Conservation (phyloP, 768 basidiomycete genomes). For the Gymnopilus junonius region DNA sequence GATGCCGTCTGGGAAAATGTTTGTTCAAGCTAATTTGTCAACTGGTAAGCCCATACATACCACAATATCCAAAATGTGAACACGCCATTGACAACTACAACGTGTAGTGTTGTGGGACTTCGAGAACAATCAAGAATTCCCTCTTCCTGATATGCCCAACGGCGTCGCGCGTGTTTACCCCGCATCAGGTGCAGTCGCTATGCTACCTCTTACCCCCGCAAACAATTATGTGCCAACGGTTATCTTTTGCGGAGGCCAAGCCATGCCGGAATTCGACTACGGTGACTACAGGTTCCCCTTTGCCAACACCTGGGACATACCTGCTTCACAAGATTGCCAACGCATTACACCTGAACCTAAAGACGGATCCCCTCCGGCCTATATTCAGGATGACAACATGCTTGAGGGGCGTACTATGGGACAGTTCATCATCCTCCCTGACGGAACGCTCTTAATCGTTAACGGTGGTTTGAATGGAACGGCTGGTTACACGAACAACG, state of each 20-base stretch:
- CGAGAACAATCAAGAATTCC: slow-evolving; percentile 56
- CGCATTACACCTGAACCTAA: slow-evolving; percentile 85
- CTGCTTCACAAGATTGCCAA: slow-evolving; percentile 75
- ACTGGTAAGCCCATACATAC: slow-evolving; percentile 52
- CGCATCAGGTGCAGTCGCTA: slow-evolving; percentile 84
- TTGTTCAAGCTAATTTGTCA: slow-evolving; percentile 84
- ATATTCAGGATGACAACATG: slow-evolving; percentile 78
- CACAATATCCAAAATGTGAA: slow-evolving; percentile 3
- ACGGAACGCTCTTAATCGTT: slow-evolving; percentile 76
- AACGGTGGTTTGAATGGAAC: slow-evolving; percentile 89
- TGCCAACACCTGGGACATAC: slow-evolving; percentile 74
- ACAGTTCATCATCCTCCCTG: slow-evolving; percentile 84
- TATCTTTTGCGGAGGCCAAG: slow-evolving; percentile 89
- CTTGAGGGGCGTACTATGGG: slow-evolving; percentile 86
- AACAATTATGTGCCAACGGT: slow-evolving; percentile 89
- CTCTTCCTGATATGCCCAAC: slow-evolving; percentile 74
- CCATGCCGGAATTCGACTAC: slow-evolving; percentile 73
- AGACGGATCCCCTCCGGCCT: slow-evolving; percentile 63
- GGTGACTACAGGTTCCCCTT: slow-evolving; percentile 78
- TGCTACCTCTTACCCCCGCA: slow-evolving; percentile 89
- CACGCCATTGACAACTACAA: not conserved
- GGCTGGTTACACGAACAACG: slow-evolving; percentile 74
- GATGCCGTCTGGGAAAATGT: slow-evolving; percentile 76
- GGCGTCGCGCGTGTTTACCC: slow-evolving; percentile 85
- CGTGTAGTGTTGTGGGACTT: slow-evolving; percentile 36